These are phyloP conservation scores for Eucalyptus cloeziana DNA, from an alignment of 345 rosid species.

Conservation along the genomic window DNA sequence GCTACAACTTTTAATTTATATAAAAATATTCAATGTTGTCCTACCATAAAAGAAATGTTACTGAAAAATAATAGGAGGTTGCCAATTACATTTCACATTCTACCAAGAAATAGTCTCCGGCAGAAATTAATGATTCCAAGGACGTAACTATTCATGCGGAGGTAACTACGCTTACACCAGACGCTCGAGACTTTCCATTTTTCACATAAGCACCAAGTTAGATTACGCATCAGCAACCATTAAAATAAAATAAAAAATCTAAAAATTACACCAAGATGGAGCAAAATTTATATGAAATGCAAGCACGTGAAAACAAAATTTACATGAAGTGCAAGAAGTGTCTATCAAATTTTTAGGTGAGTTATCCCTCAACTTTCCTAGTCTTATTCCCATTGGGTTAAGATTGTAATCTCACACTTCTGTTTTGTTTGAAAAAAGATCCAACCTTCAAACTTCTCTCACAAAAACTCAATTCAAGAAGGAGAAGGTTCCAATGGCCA, in stretches of 20 bases:
- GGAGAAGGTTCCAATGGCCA: neutral
- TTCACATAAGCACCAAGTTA: fast-evolving
- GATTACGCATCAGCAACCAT: no score
- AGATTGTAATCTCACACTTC: neutral
- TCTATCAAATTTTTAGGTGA: neutral
- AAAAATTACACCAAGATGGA: fast-evolving
- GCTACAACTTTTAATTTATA: fast-evolving
- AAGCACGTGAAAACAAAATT: no score
- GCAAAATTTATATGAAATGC: no score
- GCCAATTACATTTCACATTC: no score
- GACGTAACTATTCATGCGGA: no score
- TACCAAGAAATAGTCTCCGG: fast-evolving
- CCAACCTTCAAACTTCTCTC: neutral
- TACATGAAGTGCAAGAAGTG: neutral
- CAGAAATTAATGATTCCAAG: no score
- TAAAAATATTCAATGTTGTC: no score
- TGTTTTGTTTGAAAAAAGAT: neutral
- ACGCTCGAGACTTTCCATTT: no score
- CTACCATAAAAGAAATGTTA: no score
- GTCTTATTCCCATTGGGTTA: neutral
- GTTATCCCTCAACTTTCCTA: neutral
- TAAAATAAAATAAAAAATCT: no score
- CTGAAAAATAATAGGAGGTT: no score
- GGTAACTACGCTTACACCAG: fast-evolving
- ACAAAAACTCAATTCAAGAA: neutral